These are phyloP conservation scores for Boletus rex-veris DNA, from an alignment of 768 basidiomycete species.

Conservation along the genomic window DNA sequence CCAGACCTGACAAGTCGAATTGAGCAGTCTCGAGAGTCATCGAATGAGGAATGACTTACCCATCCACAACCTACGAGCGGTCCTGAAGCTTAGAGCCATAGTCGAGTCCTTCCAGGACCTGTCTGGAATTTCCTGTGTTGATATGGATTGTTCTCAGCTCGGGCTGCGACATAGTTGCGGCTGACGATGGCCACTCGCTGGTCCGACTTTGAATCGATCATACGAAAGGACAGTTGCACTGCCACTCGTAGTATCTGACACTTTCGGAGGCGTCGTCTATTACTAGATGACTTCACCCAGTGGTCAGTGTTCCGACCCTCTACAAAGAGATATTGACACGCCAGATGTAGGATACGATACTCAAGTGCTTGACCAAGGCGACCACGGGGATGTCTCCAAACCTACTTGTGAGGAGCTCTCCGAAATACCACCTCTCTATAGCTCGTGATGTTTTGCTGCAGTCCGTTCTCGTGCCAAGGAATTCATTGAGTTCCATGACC, in stretches of 20 bases:
- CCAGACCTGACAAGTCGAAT: slow-evolving; percentile 25
- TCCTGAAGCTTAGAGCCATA: slow-evolving; percentile 46
- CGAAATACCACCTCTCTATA: background rate
- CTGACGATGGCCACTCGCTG: background rate
- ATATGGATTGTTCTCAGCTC: background rate
- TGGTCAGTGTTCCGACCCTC: slow-evolving; percentile 1
- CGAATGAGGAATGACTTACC: slow-evolving; percentile 14
- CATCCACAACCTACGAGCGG: slow-evolving; percentile 42
- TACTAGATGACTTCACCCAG: slow-evolving; percentile 9
- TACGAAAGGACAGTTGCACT: background rate
- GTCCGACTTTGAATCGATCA: background rate
- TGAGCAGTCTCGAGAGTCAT: background rate
- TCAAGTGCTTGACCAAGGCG: background rate
- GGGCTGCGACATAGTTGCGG: slow-evolving; percentile 2
- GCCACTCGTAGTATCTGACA: slow-evolving; percentile 1
- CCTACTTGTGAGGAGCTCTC: slow-evolving; percentile 15
- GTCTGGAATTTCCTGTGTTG: background rate
- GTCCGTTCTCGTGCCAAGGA: slow-evolving; percentile 50
- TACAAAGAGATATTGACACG: background rate
- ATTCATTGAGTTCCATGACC: slow-evolving; percentile 85
- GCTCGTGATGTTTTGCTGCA: slow-evolving; percentile 10
- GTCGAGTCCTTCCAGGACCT: background rate
- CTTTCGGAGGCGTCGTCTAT: too few relatives aligned
- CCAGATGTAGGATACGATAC: slow-evolving; percentile 6
- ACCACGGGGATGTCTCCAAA: background rate